These are phyloP conservation scores for Malus sylvestris DNA, from an alignment of 306 rosid species.

Conservation along the genomic window DNA sequence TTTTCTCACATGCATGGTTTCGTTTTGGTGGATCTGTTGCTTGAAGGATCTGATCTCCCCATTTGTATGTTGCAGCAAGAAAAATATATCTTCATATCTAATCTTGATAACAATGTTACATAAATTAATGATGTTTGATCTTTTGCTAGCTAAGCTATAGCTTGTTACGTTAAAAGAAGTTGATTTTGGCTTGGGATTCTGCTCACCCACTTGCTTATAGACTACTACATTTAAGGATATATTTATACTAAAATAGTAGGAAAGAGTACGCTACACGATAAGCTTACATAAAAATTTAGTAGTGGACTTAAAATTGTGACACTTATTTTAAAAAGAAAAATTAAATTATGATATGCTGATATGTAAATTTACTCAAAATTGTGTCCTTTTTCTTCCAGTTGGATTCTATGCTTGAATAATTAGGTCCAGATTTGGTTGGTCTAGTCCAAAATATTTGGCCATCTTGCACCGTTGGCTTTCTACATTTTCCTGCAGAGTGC, in stretches of 20 bases:
- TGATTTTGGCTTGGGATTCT: too few species aligned
- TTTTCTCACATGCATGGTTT: constrained; percentile 9
- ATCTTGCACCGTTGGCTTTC: constrained; percentile 6
- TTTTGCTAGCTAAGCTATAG: neutral
- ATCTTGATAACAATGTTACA: neutral
- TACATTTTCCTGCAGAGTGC: neutral
- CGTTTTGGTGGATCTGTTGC: neutral
- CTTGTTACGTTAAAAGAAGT: neutral
- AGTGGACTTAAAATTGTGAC: too few species aligned
- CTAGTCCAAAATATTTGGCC: neutral
- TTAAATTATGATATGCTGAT: neutral
- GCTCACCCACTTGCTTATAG: too few species aligned
- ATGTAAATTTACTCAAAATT: neutral
- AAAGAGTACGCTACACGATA: too few species aligned
- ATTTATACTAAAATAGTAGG: too few species aligned
- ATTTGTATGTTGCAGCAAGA: neutral
- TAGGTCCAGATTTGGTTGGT: neutral
- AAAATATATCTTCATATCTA: neutral
- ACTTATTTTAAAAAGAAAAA: too few species aligned
- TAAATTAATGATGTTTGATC: neutral
- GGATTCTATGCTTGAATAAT: neutral
- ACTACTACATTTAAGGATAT: too few species aligned
- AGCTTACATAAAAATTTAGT: too few species aligned
- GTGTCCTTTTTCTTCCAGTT: neutral
- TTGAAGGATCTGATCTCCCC: neutral